Base-by-base conservation (phyloP, 768 basidiomycete species). In the Favolaschia claudopus region DNA sequence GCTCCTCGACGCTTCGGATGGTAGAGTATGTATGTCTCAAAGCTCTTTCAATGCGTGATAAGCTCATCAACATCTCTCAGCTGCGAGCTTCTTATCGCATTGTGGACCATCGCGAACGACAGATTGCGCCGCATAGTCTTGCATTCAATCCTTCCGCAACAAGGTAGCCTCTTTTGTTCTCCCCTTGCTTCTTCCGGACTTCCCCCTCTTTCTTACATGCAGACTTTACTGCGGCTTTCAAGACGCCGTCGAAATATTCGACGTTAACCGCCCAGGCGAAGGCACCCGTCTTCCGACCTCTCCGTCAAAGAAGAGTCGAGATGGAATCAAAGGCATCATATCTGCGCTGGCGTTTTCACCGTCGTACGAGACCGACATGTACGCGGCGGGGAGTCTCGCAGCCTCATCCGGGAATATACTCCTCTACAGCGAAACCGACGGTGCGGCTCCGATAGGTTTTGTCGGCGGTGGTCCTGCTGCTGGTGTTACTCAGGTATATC, bases 291-390 rank as follows among this genome's bases (percentile, higher is more conserved):
- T 95, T 4, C 80, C 76, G 15, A 94, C 91, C 1, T 87, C 86
- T 0, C 86, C 88, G 1, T 87, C 86, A 0, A 88, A 88, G 70
- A 92, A 90, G 70, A 91, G 87, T 58, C 89, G 87, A 65, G 88
- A 92, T 48, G 96, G 95, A 0, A 79, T 97, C 40, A 96, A 95
- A 82, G 96, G 96, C 1, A 93, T 98, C 58, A 82, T 98, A 38
- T 95, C 95, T 5, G 76, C 93, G 1, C 74, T 99, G 5, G 86
- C 92, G 0, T 95, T 97, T 71, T 87, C 86, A 17, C 80, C 87
- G 0, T 76, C 79, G 9, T 82, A 84, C 45, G 85, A 85, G 40
- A 77, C 82, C 0, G 86, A 86, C 36, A 75, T 89, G 14, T 95
- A 87, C 62, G 95, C 94, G 0, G 94, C 92, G 7, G 95, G 94